Conservation (phyloP, 495 filamentous ascomycete species). For the Melanomma pulvis-pyrius region DNA sequence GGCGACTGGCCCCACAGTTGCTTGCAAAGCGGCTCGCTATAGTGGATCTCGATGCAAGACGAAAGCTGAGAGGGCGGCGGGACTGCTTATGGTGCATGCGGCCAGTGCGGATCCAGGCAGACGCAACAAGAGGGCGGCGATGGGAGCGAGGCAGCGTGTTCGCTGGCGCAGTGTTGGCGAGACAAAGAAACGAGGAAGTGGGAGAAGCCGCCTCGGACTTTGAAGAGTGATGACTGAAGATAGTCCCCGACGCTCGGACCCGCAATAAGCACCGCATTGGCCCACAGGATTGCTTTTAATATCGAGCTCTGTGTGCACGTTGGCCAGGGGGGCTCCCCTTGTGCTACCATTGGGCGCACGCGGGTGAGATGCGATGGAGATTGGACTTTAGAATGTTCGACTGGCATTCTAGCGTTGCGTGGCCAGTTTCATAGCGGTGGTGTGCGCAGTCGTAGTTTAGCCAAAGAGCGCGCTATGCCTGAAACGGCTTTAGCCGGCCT, state of each 20-base stretch:
- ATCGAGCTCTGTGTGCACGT: slow-evolving; percentile 15
- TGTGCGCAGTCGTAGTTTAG: not conserved
- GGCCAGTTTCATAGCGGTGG: not conserved
- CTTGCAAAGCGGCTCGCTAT: not conserved
- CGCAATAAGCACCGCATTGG: slow-evolving; percentile 32
- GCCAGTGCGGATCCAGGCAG: slow-evolving; percentile 8
- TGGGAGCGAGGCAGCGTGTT: not conserved
- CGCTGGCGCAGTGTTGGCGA: not conserved
- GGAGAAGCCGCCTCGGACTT: slow-evolving; percentile 24
- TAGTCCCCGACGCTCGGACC: slow-evolving; percentile 33
- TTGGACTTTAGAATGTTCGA: not conserved
- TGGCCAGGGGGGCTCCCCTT: not conserved
- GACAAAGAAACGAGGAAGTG: not conserved
- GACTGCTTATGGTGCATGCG: slow-evolving; percentile 12
- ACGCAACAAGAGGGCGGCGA: slow-evolving; percentile 9
- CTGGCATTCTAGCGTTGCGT: not conserved
- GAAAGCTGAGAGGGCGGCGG: not conserved
- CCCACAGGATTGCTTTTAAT: slow-evolving; percentile 34
- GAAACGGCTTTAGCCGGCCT: not conserved
- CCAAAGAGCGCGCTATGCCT: not conserved
- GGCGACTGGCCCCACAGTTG: not conserved
- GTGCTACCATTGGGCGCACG: not conserved
- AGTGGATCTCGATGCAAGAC: slow-evolving; percentile 1
- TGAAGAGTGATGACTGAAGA: slow-evolving; percentile 22
- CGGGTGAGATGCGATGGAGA: not conserved